Conservation (phyloP, 768 basidiomycete species). For the Lactarius trivialis region DNA sequence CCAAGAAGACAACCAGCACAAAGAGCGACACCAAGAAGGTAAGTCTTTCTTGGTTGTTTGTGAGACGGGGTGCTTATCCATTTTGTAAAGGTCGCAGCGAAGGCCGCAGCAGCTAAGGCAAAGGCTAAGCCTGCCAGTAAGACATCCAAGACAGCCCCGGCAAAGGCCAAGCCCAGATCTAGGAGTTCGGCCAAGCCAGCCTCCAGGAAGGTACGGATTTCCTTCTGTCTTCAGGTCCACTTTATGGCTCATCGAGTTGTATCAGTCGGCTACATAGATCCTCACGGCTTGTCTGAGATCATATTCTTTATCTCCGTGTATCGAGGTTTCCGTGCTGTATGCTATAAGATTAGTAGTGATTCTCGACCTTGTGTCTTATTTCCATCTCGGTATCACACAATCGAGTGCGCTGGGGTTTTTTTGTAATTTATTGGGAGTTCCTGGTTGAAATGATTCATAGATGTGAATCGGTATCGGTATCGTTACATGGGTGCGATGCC, state of each 20-base stretch:
- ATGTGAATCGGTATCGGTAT: background rate
- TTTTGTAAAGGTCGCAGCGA: constrained; percentile 16
- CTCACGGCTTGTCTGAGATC: background rate
- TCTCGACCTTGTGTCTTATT: background rate
- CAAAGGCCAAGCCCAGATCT: constrained; percentile 19
- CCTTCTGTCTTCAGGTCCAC: background rate
- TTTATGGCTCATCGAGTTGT: background rate
- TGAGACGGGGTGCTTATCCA: background rate
- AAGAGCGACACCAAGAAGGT: constrained; percentile 34
- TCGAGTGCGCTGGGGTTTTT: background rate
- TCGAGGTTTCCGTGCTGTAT: constrained; percentile 18
- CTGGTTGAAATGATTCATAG: background rate
- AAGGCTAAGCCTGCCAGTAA: constrained; percentile 15
- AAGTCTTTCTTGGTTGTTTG: constrained; percentile 1
- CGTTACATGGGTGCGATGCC: constrained; percentile 32
- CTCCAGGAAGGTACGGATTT: constrained; percentile 11
- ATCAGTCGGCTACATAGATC: constrained; percentile 11
- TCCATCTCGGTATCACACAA: background rate
- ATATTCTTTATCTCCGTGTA: constrained; percentile 22
- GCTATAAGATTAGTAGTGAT: constrained; percentile 24
- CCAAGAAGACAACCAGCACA: constrained; percentile 24
- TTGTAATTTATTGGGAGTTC: constrained; percentile 15
- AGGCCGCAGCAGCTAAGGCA: constrained; percentile 16
- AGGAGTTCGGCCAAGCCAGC: constrained; percentile 11
- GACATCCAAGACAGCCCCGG: constrained; percentile 9